Evolutionary conservation across 768 basidiomycete species (phyloP).

Genomic region (Calocybe gangraenosa): DNA sequence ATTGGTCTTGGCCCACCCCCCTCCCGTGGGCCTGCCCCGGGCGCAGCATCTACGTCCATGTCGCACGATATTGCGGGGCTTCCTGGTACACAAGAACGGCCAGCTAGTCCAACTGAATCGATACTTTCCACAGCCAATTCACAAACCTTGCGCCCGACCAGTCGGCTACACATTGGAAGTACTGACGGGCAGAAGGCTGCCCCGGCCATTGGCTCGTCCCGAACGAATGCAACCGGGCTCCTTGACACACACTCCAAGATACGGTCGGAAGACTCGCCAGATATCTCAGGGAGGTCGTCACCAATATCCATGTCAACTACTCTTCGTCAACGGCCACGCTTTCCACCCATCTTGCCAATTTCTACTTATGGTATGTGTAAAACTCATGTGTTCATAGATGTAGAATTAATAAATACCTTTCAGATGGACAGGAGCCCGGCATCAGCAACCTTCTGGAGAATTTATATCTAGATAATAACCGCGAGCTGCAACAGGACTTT

Average conservation of each 20-base stretch:
- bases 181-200: slow-evolving; percentile 82
- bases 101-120: slow-evolving; percentile 81
- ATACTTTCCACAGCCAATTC: slow-evolving; percentile 71
- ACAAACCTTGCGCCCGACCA: slow-evolving; percentile 49
- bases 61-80: slow-evolving; percentile 21
- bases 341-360: slow-evolving; percentile 54
- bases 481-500: slow-evolving; percentile 86
- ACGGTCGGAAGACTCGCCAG: slow-evolving; percentile 60
- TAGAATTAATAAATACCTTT: neutral
- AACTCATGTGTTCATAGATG: neutral
- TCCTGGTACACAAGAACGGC: slow-evolving; percentile 43
- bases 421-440: slow-evolving; percentile 88
- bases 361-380: slow-evolving; percentile 59
- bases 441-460: slow-evolving; percentile 88
- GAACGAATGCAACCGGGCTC: slow-evolving; percentile 76
- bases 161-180: slow-evolving; percentile 65
- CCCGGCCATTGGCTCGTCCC: slow-evolving; percentile 84
- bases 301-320: slow-evolving; percentile 63
- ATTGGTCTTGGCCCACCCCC: slow-evolving; percentile 41
- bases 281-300: slow-evolving; percentile 74
- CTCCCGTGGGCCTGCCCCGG: slow-evolving; percentile 34
- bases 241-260: slow-evolving; percentile 74
- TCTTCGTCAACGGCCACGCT: slow-evolving; percentile 43
- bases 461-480: slow-evolving; percentile 81
- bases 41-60: slow-evolving; percentile 22